Base-by-base conservation (phyloP, 208 protist genomes). In the Angomonas ambiguus region DNA sequence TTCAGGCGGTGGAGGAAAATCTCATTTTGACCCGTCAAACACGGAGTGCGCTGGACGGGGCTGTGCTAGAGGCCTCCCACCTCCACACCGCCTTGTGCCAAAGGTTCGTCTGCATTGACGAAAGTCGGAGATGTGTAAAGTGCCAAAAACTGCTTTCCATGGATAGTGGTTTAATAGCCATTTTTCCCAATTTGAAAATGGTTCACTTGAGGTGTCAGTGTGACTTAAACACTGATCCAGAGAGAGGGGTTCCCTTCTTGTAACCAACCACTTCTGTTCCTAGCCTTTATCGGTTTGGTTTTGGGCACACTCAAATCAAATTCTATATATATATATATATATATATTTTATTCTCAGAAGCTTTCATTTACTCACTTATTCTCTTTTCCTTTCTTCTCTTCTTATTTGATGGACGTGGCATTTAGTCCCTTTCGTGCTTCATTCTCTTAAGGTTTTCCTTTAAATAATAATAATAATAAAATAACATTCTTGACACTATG, bases 121-220 rank as follows among this genome's bases (percentile, higher is more conserved):
- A 69, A 30, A 41, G 38, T 13, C 73, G 83, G 8, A 55, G 41
- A 31, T 89, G 83, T 41, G 74, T 65, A 3, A 74, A 75, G 20
- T 89, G 83, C 55, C 69, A 65, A 1, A 65, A 79, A 32, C 62
- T 57, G 18, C 63, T 89, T 0, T 56, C 70, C 13, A 60, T 18
- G 0, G 71, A 60, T 8, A 51, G 8, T 0, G 71, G 64, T 2
- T 25, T 87, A 30, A 58, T 72, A 10, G 79, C 70, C 10, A 77
- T 89, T 24, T 86, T 82, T 61, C 83, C 83, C 0, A 83, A 89
- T 59, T 51, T 89, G 27, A 89, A 86, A 58, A 65, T 75, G 2
- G 65, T 63, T 33, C 83, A 89, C 62, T 79, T 82, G 64, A 67
- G 76, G 34, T 89, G 83, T 60, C 69, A 74, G 45, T 61, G 61